phyloP scores from a whole-genome alignment of 1,284 basidiomycete species.

The Agaricales sp. region DNA sequence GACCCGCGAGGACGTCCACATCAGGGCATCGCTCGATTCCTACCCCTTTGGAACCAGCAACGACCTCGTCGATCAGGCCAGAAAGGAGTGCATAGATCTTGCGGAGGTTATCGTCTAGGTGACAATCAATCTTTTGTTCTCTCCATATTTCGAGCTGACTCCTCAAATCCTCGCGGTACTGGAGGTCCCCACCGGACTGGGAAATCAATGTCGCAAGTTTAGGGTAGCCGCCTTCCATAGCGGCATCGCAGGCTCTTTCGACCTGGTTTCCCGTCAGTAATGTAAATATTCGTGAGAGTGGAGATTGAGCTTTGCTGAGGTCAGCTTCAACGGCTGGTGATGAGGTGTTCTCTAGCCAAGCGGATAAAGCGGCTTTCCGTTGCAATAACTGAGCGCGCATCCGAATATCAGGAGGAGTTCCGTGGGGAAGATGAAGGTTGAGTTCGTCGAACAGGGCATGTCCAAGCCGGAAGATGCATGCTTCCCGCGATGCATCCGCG shows the following conservation, averaged over 20 bases:
- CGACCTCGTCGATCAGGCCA: constrained; percentile 56
- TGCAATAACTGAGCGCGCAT: constrained; percentile 55
- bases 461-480: constrained; percentile 71
- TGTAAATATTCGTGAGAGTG: constrained; percentile 57
- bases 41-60: constrained; percentile 49
- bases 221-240: constrained; percentile 70
- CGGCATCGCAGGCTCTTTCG: constrained; percentile 71
- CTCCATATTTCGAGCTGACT: constrained; percentile 83
- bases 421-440: constrained; percentile 47
- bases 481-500: background rate
- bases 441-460: constrained; percentile 88
- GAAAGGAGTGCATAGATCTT: constrained; percentile 82
- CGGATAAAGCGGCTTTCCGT: constrained; percentile 75
- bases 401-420: constrained; percentile 46
- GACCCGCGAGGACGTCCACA: constrained; percentile 62
- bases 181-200: constrained; percentile 76
- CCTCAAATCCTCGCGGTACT: constrained; percentile 67
- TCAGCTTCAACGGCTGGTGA: constrained; percentile 68
- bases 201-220: constrained; percentile 90
- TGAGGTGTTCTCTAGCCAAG: constrained; percentile 80
- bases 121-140: constrained; percentile 63
- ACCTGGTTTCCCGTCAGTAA: constrained; percentile 85
- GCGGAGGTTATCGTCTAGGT: constrained; percentile 63
- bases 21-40: constrained; percentile 51
- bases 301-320: constrained; percentile 35